Evolutionary conservation across 768 basidiomycete species (phyloP), one percentile per base, ranked within the genome.

Genomic region (Coprinellus aureogranulatus): DNA sequence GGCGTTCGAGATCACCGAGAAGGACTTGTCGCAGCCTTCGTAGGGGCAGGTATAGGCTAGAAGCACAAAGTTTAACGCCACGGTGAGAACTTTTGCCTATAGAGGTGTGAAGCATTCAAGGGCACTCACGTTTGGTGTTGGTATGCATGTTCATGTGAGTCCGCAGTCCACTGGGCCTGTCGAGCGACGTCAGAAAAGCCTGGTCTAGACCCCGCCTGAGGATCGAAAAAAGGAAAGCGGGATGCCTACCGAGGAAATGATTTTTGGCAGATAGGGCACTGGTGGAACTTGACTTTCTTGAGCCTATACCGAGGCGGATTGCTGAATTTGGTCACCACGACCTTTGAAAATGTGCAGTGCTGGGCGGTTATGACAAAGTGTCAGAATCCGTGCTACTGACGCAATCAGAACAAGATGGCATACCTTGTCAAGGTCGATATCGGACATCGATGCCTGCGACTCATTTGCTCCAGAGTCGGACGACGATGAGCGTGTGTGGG

Each of bases 1-100:
- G 9, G 85, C 84, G 61, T 87, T 87, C 3, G 85, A 86, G 23
- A 84, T 78, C 22, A 87, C 85, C 14, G 82, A 83, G 64, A 87
- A 87, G 2, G 75, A 71, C 60, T 84, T 83, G 28, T 69, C 68
- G 64, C 85, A 87, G 22, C 74, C 74, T 22, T 77, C 69, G 37
- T 81, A 78, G 1, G 74, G 76, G 67, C 85, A 87, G n/a, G 58
- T 59, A 52, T 65, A 72, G 3, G 71, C 72, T 73, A 23, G 16
- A 34, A 39, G 10, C 6, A 34, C 34, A 34, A 34, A 14, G 34
- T 34, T 34, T 14, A 34, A 14, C 14, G 34, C 34, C 14, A 34
- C 34, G 34, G 34, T 34, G 8, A 34, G 14, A n/a, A n/a, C n/a
- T n/a, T n/a, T n/a, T n/a, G n/a, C n/a, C n/a, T n/a, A n/a, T n/a